Conservation (phyloP, 2,329 filamentous ascomycete genomes). For the Paradendryphiella salina region DNA sequence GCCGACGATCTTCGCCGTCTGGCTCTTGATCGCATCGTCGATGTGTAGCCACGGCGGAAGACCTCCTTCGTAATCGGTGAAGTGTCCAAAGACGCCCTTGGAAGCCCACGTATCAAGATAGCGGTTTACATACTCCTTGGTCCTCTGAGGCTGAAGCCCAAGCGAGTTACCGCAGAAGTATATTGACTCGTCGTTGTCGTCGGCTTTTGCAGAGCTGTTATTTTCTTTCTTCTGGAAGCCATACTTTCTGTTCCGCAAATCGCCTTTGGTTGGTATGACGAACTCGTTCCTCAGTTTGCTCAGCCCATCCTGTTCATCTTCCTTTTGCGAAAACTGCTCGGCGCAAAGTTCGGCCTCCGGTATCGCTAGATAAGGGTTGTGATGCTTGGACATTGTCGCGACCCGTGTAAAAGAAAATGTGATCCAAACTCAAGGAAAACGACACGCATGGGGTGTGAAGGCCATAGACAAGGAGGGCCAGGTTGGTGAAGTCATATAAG, state of each 20-base stretch:
- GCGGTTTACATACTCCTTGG: slow-evolving; percentile 65
- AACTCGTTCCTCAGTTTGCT: slow-evolving; percentile 65
- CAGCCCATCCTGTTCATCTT: slow-evolving; percentile 48
- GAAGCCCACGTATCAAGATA: slow-evolving; percentile 84
- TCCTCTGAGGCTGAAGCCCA: slow-evolving; percentile 75
- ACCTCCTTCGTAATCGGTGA: slow-evolving; percentile 68
- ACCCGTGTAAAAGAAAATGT: slow-evolving; percentile 1
- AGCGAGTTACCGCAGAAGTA: slow-evolving; percentile 93
- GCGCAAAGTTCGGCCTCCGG: slow-evolving; percentile 30
- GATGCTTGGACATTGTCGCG: slow-evolving; percentile 30
- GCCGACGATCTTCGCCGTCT: slow-evolving; percentile 75
- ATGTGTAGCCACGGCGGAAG: slow-evolving; percentile 76
- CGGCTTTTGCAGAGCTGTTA: slow-evolving; percentile 26
- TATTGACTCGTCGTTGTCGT: slow-evolving; percentile 55
- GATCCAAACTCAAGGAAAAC: not conserved
- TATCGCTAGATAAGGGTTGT: slow-evolving; percentile 31
- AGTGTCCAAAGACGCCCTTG: slow-evolving; percentile 84
- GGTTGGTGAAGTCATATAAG: slow-evolving; percentile 1
- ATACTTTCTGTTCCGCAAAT: slow-evolving; percentile 65
- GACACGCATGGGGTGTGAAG: slow-evolving; percentile 1
- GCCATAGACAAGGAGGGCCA: not conserved
- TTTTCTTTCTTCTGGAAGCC: slow-evolving; percentile 20
- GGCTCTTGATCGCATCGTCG: slow-evolving; percentile 71
- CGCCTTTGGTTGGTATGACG: slow-evolving; percentile 72
- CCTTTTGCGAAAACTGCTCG: slow-evolving; percentile 35